Conservation (phyloP, 2,329 filamentous ascomycete genomes). For the Aciculosporium take region DNA sequence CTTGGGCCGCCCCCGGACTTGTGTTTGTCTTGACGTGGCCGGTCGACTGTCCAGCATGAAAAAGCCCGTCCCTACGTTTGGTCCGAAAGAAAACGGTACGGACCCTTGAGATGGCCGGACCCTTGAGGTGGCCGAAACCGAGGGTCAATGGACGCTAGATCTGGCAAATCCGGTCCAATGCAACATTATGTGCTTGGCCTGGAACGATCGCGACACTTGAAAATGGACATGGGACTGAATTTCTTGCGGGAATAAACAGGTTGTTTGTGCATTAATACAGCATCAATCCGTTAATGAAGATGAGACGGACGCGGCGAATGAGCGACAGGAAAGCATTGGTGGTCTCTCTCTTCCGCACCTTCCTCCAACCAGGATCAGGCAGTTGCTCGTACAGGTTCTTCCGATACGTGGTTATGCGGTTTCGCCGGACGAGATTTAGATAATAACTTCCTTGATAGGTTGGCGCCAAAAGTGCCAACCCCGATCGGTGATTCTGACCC, state of each 20-base stretch:
- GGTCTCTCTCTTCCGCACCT: neutral
- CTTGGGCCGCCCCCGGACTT: neutral
- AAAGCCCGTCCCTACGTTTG: neutral
- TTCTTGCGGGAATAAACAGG: neutral
- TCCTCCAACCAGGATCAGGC: neutral
- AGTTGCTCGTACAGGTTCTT: neutral
- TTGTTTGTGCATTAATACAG: neutral
- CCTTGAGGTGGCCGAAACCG: neutral
- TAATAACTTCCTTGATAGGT: neutral
- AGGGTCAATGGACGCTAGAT: neutral
- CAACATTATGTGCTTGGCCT: neutral
- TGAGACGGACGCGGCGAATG: neutral
- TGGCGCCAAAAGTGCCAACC: constrained; percentile 1
- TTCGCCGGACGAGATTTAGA: neutral
- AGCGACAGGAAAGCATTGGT: neutral
- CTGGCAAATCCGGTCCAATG: neutral
- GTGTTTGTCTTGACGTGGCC: neutral
- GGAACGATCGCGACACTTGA: neutral
- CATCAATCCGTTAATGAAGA: neutral
- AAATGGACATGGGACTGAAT: neutral
- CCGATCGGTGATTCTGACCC: neutral
- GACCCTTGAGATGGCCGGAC: neutral
- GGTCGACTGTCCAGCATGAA: neutral
- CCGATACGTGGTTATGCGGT: neutral
- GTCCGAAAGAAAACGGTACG: neutral